A percentile compares a stretch with the other conserved stretches of the same genome.
Evolutionary conservation across 2,329 filamentous ascomycete genomes (phyloP).

Genomic region (Fulvia fulva): DNA sequence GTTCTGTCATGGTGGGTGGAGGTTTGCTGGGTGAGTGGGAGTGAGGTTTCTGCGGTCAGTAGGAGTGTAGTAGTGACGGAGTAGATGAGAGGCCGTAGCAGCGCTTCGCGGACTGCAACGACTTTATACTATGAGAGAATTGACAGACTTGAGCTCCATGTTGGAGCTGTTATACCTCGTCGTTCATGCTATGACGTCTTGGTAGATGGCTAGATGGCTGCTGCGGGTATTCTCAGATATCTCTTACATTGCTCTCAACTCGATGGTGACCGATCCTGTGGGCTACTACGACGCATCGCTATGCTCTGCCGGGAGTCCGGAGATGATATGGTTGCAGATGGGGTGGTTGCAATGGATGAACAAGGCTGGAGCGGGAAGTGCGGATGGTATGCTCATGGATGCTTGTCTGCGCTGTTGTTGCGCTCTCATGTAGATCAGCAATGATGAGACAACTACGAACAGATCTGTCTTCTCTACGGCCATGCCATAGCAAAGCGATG

Average conservation of each 20-base stretch:
- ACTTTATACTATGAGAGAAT: too few relatives aligned
- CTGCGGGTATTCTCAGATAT: neutral
- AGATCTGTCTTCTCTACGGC: too few relatives aligned
- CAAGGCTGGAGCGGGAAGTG: neutral
- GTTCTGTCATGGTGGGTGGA: slow-evolving; percentile 9
- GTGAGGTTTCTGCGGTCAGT: neutral
- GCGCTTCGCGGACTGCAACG: too few relatives aligned
- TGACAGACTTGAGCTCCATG: neutral
- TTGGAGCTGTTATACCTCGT: neutral
- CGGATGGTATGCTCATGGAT: neutral
- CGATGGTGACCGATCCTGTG: too few relatives aligned
- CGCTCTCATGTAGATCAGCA: too few relatives aligned
- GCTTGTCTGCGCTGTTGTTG: too few relatives aligned
- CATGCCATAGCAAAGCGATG: too few relatives aligned
- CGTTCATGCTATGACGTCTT: neutral
- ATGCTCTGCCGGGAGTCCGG: neutral
- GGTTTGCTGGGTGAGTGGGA: neutral
- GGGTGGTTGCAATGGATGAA: neutral
- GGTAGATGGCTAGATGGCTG: neutral
- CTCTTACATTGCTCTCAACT: neutral
- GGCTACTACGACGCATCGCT: neutral
- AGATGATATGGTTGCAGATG: neutral
- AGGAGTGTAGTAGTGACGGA: too few relatives aligned
- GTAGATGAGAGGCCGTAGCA: too few relatives aligned
- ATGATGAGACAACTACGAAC: too few relatives aligned